Evolutionary conservation across 306 rosid species (phyloP), one percentile per base, ranked within the genome.

Genomic region (Prunus campanulata): DNA sequence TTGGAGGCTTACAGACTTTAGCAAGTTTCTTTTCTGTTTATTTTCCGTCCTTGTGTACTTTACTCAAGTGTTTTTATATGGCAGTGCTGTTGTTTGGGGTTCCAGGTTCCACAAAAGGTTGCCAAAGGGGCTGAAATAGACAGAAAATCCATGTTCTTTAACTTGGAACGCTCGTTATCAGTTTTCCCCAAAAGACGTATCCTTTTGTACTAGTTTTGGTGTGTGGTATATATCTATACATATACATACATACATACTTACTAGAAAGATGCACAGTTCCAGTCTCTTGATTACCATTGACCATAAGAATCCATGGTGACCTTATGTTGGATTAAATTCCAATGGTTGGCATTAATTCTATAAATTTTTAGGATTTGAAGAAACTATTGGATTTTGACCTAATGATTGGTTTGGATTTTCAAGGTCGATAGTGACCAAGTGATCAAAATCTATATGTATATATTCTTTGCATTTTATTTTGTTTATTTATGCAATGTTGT

Each of bases 111-210:
- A 30, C 80, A 76, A 75, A 54, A 84, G 29, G 72, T 82, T 61
- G 78, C 84, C 46, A 87, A 87, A 79, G 66, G 71, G 70, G 86
- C 82, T 60, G 69, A 84, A 62, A 87, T 93, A 65, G 84, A 81
- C 78, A 88, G 89, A 84, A 79, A 82, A 55, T 73, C 78, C 77
- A 79, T 93, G 76, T 87, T 91, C 74, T 89, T 80, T 78, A 90
- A 88, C 70, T 49, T 63, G 75, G 88, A 87, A 78, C 60, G 75
- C 83, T 82, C 90, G 70, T 68, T 66, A 51, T 77, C 92, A 61
- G 70, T 84, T 79, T 76, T 91, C 77, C 96, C 87, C 5, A 83
- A 70, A 84, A 81, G 83, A 42, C 88, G 98, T 91, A 93, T 93
- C 95, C 92, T 42, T 74, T 25, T 59, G 48, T 72, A 24, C 60